Conservation (phyloP, 2,329 filamentous ascomycete species). For the Talaromyces sp. region DNA sequence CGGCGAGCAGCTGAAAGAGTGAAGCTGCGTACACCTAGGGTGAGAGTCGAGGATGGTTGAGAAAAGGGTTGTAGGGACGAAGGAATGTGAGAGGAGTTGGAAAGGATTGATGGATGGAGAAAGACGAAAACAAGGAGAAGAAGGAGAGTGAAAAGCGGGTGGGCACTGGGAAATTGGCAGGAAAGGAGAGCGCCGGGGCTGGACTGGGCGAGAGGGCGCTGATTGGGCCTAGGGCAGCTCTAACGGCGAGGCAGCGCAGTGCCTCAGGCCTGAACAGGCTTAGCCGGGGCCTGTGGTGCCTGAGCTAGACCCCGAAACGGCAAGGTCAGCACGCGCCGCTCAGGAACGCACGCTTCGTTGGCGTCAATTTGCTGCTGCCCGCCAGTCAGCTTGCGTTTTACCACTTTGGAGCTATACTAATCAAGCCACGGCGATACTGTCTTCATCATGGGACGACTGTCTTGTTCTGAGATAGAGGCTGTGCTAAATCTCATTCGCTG, state of each 20-base stretch:
- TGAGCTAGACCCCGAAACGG: conserved; percentile 4
- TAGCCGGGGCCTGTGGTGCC: background rate
- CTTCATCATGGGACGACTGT: background rate
- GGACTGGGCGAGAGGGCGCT: background rate
- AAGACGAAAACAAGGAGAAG: conserved; percentile 16
- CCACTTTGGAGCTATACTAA: background rate
- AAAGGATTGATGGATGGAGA: conserved; percentile 8
- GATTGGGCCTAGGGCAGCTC: background rate
- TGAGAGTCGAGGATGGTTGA: conserved; percentile 22
- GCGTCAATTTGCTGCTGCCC: background rate
- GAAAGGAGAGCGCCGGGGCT: conserved; percentile 6
- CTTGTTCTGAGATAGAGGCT: background rate
- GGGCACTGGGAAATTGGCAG: conserved; percentile 21
- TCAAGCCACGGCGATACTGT: conserved; percentile 1
- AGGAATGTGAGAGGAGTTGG: conserved; percentile 23
- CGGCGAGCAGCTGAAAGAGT: conserved; percentile 61
- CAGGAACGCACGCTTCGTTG: conserved; percentile 11
- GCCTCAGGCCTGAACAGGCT: conserved; percentile 4
- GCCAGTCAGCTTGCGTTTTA: background rate
- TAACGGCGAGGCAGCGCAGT: background rate
- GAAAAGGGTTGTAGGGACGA: conserved; percentile 11
- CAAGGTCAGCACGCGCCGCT: background rate
- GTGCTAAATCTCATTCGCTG: background rate
- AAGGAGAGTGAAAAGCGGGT: conserved; percentile 31
- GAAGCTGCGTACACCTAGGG: conserved; percentile 58